Evolutionary conservation across 2,329 filamentous ascomycete genomes (phyloP), one percentile per base, ranked within the genome.

Genomic region (Phyllachora maydis): DNA sequence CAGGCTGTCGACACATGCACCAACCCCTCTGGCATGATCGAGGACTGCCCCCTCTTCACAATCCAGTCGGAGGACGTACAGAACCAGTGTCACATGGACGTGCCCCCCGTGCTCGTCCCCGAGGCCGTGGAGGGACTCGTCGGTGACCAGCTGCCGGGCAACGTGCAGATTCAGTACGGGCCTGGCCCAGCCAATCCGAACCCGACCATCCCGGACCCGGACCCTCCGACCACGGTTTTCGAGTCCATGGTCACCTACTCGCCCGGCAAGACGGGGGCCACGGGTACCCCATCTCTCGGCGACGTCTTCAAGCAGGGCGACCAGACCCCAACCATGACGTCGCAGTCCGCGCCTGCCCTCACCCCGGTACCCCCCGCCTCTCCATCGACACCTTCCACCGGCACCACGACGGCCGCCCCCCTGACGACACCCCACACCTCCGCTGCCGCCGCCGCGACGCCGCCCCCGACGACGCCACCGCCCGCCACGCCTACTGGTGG

Each of bases 1-100:
- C 24, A 59, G 5, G 79, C 78, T n/a, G 56, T 83, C 30, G 45
- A 82, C 22, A 61, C 55, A 6, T 92, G 83, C 60, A 85, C 72
- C 24, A 75, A 68, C 45, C 40, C 38, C 1, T 69, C 65, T 7
- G 83, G 83, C 16, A 38, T 54, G 19, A 66, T 91, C 21, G 38
- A 58, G 20, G 79, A 83, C 44, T 93, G 83, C 50, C 49, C 64
- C 1, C 35, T 88, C 15, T 92, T 93, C 49, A 52, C 58, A 24
- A 53, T 90, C 26, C 68, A 83, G 42, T 47, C 46, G 24, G 56
- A 67, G 14, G 43, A 47, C 0, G 52, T 58, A 8, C 57, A 62
- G 38, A 35, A 42, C 2, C 35, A 62, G 28, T 91, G 82, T 53
- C 52, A 56, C 23, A 60, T 85, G 39, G 40, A 62, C 1, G 30